Percentiles rank a stretch among this genome's conserved stretches.
These are phyloP conservation scores for Aschersonia sp. DNA, from an alignment of 2,329 filamentous ascomycete species.

Conservation along the genomic window DNA sequence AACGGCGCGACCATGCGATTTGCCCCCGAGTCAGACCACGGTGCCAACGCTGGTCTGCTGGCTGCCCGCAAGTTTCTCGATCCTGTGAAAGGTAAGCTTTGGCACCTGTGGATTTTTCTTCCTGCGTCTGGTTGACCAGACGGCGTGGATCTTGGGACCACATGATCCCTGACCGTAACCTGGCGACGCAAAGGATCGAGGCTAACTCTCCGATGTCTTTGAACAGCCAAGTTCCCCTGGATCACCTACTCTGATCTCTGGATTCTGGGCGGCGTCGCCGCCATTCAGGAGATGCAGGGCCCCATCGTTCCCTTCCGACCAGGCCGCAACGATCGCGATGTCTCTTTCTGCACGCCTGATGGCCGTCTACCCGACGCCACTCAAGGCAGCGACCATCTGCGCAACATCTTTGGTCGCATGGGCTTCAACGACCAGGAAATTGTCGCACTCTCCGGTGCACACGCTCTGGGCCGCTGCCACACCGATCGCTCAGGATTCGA, in stretches of 20 bases:
- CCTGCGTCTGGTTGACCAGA: too few species aligned
- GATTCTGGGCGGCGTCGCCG: slow-evolving; percentile 75
- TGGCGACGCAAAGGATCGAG: neutral
- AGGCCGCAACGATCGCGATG: slow-evolving; percentile 67
- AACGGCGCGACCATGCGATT: slow-evolving; percentile 98
- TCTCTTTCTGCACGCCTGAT: slow-evolving; percentile 79
- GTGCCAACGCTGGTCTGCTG: slow-evolving; percentile 83
- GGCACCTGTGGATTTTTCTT: too few species aligned
- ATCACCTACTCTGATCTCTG: slow-evolving; percentile 93
- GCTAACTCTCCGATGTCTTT: slow-evolving; percentile 3
- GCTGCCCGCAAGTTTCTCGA: slow-evolving; percentile 84
- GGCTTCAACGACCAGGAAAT: slow-evolving; percentile 96
- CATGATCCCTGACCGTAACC: neutral
- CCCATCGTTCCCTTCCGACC: slow-evolving; percentile 79
- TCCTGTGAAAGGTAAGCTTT: slow-evolving; percentile 60
- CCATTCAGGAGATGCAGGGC: slow-evolving; percentile 91
- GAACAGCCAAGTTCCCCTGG: slow-evolving; percentile 64
- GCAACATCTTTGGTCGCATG: slow-evolving; percentile 91
- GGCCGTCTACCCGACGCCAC: slow-evolving; percentile 71
- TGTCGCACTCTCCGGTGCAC: slow-evolving; percentile 73
- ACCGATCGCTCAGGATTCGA: slow-evolving; percentile 74
- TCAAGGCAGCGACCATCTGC: slow-evolving; percentile 68
- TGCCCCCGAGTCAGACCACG: slow-evolving; percentile 73
- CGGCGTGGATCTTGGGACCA: neutral
- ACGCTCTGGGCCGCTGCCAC: slow-evolving; percentile 84